These are phyloP conservation scores for Arthrobotrys musiformis DNA, from an alignment of 2,329 filamentous ascomycete species.

Conservation along the genomic window DNA sequence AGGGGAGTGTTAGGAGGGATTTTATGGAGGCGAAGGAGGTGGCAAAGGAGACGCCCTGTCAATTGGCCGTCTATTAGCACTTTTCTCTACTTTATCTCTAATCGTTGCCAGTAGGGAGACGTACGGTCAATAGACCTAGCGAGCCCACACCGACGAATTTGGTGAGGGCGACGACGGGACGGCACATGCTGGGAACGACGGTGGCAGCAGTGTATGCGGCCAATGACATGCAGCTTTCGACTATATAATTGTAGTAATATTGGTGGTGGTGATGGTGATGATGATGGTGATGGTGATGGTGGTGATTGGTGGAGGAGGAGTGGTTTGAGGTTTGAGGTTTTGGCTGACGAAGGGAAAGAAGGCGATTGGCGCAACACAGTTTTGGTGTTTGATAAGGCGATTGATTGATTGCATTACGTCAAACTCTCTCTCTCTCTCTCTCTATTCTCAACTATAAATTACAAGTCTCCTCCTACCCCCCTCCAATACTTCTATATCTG, in stretches of 20 bases:
- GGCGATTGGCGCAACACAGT: not conserved
- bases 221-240: conserved; percentile 6
- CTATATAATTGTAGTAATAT: not conserved
- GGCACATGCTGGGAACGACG: conserved; percentile 35
- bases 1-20: conserved; percentile 41
- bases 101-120: not conserved
- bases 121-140: conserved; percentile 45
- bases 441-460: no score
- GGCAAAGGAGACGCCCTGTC: conserved; percentile 48
- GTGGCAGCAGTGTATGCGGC: conserved; percentile 19
- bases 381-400: not conserved
- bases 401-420: no score
- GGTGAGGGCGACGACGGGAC: conserved; percentile 40
- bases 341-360: not conserved
- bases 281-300: not conserved
- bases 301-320: not conserved
- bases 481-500: no score
- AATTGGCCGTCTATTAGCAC: not conserved
- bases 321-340: not conserved
- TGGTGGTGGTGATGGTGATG: not conserved
- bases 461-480: no score
- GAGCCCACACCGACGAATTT: conserved; percentile 54
- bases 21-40: conserved; percentile 51
- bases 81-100: not conserved
- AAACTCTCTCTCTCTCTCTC: no score